phyloP scores from a whole-genome alignment of 2,329 filamentous ascomycete species.

The Rutstroemia sydowiana region DNA sequence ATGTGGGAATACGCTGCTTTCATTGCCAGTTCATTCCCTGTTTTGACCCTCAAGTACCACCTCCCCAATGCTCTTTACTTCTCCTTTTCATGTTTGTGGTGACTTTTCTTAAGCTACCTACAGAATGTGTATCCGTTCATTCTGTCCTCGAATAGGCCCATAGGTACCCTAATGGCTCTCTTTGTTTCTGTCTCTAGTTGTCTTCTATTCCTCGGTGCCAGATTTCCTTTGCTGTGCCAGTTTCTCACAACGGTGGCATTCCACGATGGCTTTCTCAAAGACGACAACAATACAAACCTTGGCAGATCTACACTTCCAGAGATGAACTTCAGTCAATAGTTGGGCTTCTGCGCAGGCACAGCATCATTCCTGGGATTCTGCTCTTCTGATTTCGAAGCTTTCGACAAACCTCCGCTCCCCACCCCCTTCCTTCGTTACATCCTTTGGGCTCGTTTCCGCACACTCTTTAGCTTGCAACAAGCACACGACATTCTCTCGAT shows the following conservation, averaged over 20 bases:
- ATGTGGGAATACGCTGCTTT: not conserved
- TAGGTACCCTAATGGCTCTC: not conserved
- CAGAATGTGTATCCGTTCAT: not conserved
- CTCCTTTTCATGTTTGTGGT: not conserved
- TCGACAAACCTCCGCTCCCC: no score
- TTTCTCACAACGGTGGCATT: not conserved
- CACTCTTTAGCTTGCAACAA: no score
- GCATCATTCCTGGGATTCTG: no score
- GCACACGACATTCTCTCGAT: no score
- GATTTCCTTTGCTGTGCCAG: not conserved
- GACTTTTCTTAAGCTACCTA: not conserved
- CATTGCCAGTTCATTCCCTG: not conserved
- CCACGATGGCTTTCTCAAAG: not conserved
- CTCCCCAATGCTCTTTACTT: not conserved
- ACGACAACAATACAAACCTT: no score
- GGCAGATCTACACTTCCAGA: not conserved
- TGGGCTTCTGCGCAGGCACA: not conserved
- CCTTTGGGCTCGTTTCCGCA: no score
- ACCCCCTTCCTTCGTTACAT: no score
- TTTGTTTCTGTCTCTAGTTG: not conserved
- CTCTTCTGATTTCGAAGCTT: no score
- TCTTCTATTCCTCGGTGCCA: not conserved
- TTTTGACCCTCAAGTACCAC: not conserved
- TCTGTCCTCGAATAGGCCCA: not conserved
- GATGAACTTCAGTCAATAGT: not conserved